Evolutionary conservation across 345 rosid genomes (phyloP), one percentile per base, ranked within the genome.

Genomic region (Populus simonii): DNA sequence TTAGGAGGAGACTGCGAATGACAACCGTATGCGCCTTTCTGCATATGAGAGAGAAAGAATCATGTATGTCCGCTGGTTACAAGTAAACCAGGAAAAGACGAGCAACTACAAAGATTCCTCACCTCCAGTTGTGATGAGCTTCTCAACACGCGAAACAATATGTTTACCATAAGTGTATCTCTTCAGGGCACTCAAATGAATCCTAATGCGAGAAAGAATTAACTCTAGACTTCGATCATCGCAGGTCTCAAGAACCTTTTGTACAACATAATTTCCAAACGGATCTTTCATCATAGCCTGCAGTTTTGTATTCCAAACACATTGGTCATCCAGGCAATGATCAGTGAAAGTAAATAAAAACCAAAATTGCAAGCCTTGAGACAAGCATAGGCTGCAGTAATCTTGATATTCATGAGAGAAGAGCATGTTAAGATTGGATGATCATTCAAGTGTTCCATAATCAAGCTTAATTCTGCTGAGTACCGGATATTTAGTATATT

Each of bases 241-340:
- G n/a, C 97, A 95, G 76, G 97, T 93, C 78, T 96, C 99, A 35
- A 94, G 89, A 83, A 94, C 97, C 88, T 93, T 94, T 74, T 93
- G 98, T 76, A 93, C 98, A 3, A 96, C 99, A 76, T 96, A 96
- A 86, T 96, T 96, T 81, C 98, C 99, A 61, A 90, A 93, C 45
- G 98, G 97, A 87, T 96, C 99, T 80, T 92, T 96, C 98, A 96
- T 96, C 99, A 96, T 93, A 13, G 93, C 98, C 99, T 92, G 94
- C 88, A 80, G 76, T 73, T 78, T 76, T 25, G 59, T 59, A 81
- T 49, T 53, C 38, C 72, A 73, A 63, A 69, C 25, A 68, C 45
- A 20, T 55, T 20, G n/a, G 16, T 62, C 55, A 27, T 11, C 35
- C n/a, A 72, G 25, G 27, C 27, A 27, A 7, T 25, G 8, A 38